Base-by-base conservation (phyloP, 225 moss, liverwort and hornwort species). In the Climacium dendroides region DNA sequence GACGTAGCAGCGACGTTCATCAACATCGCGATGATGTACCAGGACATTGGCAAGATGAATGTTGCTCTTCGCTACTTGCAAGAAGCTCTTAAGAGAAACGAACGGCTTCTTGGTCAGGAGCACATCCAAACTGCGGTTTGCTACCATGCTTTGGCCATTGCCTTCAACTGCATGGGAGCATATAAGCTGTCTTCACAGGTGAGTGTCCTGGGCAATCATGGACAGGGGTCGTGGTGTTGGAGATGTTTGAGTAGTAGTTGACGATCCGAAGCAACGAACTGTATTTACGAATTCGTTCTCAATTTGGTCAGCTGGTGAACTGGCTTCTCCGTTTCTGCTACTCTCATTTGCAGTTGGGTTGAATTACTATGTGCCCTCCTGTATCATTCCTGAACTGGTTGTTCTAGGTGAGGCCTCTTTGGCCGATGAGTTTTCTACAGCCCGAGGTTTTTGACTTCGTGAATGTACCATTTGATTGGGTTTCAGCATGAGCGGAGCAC, bases 11-110 rank as follows among this genome's bases (percentile, higher is more conserved):
- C 98, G 58, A 98, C 96, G 45, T 98, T 97, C 91, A 98, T 97
- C 95, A 98, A 98, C 89, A 97, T 98, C 87, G 96, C 97, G 26
- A 98, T 98, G 97, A 98, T 98, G 98, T 97, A 98, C 82, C 96
- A 98, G 91, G 98, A 97, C 86, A 92, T 97, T 62, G 96, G 97
- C 57, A 95, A 95, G 74, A 97, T 98, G 96, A 94, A 96, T 66
- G 95, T 98, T 81, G 96, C 96, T 71, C 94, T 98, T 76, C 96
- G 97, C 45, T 98, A 97, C 87, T 89, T 98, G 94, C 98, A 97
- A 86, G 97, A 98, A 89, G 98, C 97, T 87, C 90, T 98, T 15
- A 97, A 97, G 57, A 92, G 95, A 39, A 98, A 98, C 82, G 94
- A 97, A 87, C 92, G 95, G 9, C 94, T 98, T 66, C 91, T 98